Evolutionary conservation across 768 basidiomycete species (phyloP).

Genomic region (Antrodiella citrinella): DNA sequence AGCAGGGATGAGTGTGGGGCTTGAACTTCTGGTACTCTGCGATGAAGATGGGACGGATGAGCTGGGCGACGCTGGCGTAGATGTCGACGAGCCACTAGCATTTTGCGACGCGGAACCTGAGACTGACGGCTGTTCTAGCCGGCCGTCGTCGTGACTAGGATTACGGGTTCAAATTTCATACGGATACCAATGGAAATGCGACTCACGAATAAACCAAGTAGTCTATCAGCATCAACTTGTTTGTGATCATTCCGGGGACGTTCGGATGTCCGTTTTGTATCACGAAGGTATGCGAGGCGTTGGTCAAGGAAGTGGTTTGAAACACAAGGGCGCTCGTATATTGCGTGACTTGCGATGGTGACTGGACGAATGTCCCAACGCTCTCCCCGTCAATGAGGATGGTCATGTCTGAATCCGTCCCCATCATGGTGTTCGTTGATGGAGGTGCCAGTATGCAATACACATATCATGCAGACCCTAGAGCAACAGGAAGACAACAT

Average conservation of each 20-base stretch:
- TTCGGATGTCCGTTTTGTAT: slow-evolving; percentile 6
- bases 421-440: slow-evolving; percentile 8
- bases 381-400: slow-evolving; percentile 29
- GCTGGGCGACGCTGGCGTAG: no score
- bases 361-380: slow-evolving; percentile 22
- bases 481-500: background rate
- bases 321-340: slow-evolving; percentile 30
- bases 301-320: slow-evolving; percentile 20
- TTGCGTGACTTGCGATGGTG: slow-evolving; percentile 12
- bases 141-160: no score
- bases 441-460: slow-evolving; percentile 29
- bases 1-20: no score
- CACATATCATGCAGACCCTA: slow-evolving; percentile 40
- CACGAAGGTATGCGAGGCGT: slow-evolving; percentile 10
- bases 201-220: slow-evolving; percentile 10
- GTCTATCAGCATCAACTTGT: slow-evolving; percentile 7
- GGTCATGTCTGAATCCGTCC: slow-evolving; percentile 26
- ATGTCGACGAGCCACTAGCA: no score
- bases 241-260: background rate
- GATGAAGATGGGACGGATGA: no score
- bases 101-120: no score
- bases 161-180: no score
- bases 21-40: no score
- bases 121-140: no score
- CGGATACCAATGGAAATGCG: no score